Conservation (phyloP, 441 rosid species). For the Isatis lusitanica region DNA sequence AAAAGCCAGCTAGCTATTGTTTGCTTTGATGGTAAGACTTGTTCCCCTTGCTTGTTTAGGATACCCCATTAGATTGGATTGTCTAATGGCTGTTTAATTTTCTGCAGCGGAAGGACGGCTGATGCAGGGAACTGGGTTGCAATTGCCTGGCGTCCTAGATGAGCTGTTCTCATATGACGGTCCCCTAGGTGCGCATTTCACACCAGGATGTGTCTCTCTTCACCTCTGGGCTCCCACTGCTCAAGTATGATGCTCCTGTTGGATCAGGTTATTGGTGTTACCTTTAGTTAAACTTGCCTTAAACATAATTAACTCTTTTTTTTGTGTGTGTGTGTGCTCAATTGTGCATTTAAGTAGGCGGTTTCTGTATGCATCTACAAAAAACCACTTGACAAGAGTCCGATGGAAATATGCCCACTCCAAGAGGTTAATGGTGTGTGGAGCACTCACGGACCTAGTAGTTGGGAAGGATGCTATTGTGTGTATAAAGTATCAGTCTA, state of each 20-base stretch:
- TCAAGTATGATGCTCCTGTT: constrained; percentile 51
- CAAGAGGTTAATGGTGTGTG: constrained; percentile 79
- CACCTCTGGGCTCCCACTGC: constrained; percentile 99
- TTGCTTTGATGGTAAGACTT: constrained; percentile 52
- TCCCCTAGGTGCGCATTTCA: constrained; percentile 79
- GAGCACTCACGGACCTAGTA: constrained; percentile 60
- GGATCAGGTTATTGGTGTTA: neutral
- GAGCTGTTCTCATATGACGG: constrained; percentile 85
- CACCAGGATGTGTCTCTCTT: constrained; percentile 58
- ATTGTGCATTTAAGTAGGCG: constrained; percentile 50
- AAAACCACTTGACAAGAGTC: constrained; percentile 49
- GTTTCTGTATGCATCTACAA: constrained; percentile 59
- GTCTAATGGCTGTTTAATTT: constrained; percentile 15
- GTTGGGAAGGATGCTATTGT: constrained; percentile 92
- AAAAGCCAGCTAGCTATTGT: constrained; percentile 85
- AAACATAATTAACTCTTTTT: constrained; percentile 16
- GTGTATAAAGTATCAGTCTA: constrained; percentile 77
- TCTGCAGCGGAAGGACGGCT: constrained; percentile 62
- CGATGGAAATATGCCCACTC: constrained; percentile 55
- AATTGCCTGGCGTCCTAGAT: constrained; percentile 84
- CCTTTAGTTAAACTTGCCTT: neutral
- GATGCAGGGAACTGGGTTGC: constrained; percentile 72
- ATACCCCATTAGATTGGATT: constrained; percentile 16
- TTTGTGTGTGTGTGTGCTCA: constrained; percentile 6
- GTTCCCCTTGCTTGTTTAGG: constrained; percentile 2